These are phyloP conservation scores for Nakataea oryzae DNA, from an alignment of 2,329 filamentous ascomycete genomes.

Conservation along the genomic window DNA sequence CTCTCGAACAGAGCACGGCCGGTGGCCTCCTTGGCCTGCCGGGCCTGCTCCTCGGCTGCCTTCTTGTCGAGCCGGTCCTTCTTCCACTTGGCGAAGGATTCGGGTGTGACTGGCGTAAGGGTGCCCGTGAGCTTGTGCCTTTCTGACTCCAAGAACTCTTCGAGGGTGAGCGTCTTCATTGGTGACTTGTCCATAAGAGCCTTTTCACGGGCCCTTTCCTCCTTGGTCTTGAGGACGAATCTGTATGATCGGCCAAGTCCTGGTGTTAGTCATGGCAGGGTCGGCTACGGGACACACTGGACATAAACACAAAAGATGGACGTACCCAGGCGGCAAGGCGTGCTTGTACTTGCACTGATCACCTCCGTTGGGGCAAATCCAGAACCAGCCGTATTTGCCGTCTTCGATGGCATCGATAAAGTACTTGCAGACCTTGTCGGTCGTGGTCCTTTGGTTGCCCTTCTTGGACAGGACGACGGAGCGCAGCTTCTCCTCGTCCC, in stretches of 20 bases:
- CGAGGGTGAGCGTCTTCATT: constrained; percentile 84
- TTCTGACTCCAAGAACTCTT: constrained; percentile 95
- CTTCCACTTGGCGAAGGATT: constrained; percentile 96
- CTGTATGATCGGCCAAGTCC: constrained; percentile 32
- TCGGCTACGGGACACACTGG: neutral
- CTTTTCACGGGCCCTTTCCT: constrained; percentile 91
- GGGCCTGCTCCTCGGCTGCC: constrained; percentile 82
- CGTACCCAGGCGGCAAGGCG: constrained; percentile 85
- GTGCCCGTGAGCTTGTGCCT: constrained; percentile 88
- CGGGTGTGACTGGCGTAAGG: constrained; percentile 85
- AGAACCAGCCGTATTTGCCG: constrained; percentile 99
- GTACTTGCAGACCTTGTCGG: constrained; percentile 98
- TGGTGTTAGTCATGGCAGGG: constrained; percentile 13
- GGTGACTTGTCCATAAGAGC: constrained; percentile 93
- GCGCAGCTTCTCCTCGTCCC: constrained; percentile 93
- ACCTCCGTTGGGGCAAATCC: constrained; percentile 91
- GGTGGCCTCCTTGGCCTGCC: constrained; percentile 88
- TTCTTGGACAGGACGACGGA: constrained; percentile 92
- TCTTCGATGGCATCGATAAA: constrained; percentile 97
- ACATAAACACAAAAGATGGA: constrained; percentile 13
- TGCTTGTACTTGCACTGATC: constrained; percentile 99
- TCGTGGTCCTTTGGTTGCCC: constrained; percentile 88
- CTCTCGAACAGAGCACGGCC: constrained; percentile 93
- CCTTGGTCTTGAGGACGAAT: constrained; percentile 95
- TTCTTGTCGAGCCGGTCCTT: constrained; percentile 91